Evolutionary conservation across 83 land plant species (phyloP).

Genomic region (Picea abies): DNA sequence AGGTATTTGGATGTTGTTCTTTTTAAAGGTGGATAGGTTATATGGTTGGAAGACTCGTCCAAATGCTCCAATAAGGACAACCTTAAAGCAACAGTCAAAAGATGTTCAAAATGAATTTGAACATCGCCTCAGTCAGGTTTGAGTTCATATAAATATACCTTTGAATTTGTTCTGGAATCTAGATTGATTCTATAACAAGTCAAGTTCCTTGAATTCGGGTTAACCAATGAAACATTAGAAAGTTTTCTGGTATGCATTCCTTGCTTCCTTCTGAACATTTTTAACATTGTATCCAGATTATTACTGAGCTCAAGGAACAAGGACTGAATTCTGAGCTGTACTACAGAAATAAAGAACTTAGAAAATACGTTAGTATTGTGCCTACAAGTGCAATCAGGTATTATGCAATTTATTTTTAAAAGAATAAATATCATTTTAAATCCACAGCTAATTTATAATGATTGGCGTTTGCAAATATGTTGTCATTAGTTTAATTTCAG

Average conservation of each 20-base stretch:
- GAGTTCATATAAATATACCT: neutral
- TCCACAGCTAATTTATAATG: neutral
- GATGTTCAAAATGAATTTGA: constrained; percentile 90
- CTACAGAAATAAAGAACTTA: constrained; percentile 82
- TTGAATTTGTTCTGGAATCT: neutral
- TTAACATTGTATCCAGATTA: constrained; percentile 47
- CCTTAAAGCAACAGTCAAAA: constrained; percentile 74
- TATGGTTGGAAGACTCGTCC: constrained; percentile 87
- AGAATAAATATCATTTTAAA: neutral
- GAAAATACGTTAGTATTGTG: constrained; percentile 84
- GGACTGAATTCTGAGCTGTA: constrained; percentile 96
- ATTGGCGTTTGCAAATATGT: neutral
- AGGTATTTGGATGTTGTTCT: neutral
- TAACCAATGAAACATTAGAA: constrained; percentile 13
- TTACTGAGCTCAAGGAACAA: constrained; percentile 88
- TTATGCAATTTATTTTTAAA: neutral
- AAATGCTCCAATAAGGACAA: constrained; percentile 79
- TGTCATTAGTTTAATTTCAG: too few relatives aligned
- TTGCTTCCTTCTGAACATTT: neutral
- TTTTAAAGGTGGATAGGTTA: constrained; percentile 85
- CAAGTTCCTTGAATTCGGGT: neutral
- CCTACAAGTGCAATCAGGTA: constrained; percentile 98
- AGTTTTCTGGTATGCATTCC: neutral
- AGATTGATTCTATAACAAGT: neutral
- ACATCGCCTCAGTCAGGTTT: constrained; percentile 66